phyloP scores from a whole-genome alignment of 2,329 filamentous ascomycete species.

The Arthrobotrys iridis region DNA sequence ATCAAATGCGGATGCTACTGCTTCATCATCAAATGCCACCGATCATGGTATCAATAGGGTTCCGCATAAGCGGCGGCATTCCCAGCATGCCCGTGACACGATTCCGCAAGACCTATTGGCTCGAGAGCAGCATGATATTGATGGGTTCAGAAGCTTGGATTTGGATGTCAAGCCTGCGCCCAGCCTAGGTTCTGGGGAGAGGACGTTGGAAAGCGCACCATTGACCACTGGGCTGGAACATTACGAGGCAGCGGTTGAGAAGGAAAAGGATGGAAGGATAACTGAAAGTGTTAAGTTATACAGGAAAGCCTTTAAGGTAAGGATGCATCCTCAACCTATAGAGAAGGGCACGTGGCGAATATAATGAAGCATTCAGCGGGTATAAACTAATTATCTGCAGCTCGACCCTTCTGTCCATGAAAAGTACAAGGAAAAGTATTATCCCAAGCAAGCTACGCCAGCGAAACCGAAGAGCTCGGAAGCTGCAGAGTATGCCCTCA shows the following conservation, averaged over 20 bases:
- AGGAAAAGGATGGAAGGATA: conserved; percentile 82
- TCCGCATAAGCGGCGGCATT: conserved; percentile 34
- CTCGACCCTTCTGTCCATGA: conserved; percentile 86
- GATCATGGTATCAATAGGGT: conserved; percentile 52
- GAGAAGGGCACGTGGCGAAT: not conserved
- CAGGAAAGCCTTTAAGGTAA: conserved; percentile 85
- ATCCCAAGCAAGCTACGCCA: conserved; percentile 65
- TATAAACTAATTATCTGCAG: conserved; percentile 62
- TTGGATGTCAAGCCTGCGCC: conserved; percentile 24
- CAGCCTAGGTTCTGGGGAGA: conserved; percentile 29
- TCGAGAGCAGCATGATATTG: conserved; percentile 18
- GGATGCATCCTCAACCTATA: conserved; percentile 56
- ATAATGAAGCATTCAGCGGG: not conserved
- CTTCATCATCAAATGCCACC: conserved; percentile 57
- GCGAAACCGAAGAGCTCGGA: conserved; percentile 27
- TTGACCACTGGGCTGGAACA: conserved; percentile 80
- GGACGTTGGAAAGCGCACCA: conserved; percentile 22
- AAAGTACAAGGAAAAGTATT: conserved; percentile 90
- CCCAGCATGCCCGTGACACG: conserved; percentile 29
- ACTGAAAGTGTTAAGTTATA: conserved; percentile 90
- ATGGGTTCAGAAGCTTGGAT: conserved; percentile 37
- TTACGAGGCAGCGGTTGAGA: conserved; percentile 90
- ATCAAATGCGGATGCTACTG: conserved; percentile 60
- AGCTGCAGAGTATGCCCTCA: conserved; percentile 56
- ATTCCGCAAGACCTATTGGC: conserved; percentile 15